Evolutionary conservation across 2,329 filamentous ascomycete species (phyloP), one percentile per base, ranked within the genome.

Genomic region (Trichoderma asperellum): DNA sequence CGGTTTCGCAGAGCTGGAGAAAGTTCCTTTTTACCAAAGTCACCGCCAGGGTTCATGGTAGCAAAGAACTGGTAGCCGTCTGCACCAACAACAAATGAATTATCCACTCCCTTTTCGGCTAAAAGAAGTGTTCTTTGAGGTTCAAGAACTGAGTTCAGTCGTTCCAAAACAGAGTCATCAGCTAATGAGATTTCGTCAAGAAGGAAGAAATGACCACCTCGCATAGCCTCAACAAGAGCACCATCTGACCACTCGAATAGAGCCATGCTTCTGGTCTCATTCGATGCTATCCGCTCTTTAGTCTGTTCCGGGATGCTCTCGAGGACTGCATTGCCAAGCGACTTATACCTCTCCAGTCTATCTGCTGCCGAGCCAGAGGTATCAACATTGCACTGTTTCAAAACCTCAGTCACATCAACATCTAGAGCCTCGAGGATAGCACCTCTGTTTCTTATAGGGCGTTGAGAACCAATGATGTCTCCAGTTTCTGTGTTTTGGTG

Each of bases 401-500:
- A 77, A 12, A 83, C 81, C 18, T 80, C 73, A 12, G 79, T 73
- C 34, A 97, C 79, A 74, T 92, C 89, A n/a, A 84, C 78, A 37
- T 84, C 82, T 35, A 98, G 82, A 1, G 87, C 79, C 34, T 91
- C 88, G 43, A 92, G 82, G 40, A 97, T 88, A 1, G 88, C 88
- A 16, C 90, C 88, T 53, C 94, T 88, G 77, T 98, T 98, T 72
- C 96, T 88, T 27, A 98, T 88, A 4, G 96, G 96, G 70, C 96
- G 85, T 79, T 99, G 96, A 3, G 96, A 96, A 72, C 96, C 96
- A 73, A 99, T 98, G 12, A 99, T 85, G 79, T 99, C 96, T 18
- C 96, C 95, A 0, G 96, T 98, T 79, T 99, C 96, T 0, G 96
- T 94, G 73, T 99, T 99, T 74, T 98, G 95, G 79, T 99, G 96